Conservation (phyloP, 2,329 filamentous ascomycete genomes). For the Curvularia hawaiiensis region DNA sequence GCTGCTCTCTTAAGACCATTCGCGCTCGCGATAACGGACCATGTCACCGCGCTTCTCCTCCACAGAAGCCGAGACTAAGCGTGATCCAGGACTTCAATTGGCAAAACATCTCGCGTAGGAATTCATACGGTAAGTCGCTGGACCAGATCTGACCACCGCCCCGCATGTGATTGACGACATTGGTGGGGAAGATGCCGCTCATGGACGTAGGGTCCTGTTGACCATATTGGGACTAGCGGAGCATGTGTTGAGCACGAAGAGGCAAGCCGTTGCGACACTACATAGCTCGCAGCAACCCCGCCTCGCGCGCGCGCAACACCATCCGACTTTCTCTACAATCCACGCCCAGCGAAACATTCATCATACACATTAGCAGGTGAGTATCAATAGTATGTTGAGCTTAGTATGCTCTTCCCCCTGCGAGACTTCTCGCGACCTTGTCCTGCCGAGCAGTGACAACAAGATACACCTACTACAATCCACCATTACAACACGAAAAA, state of each 20-base stretch:
- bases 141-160: conserved; percentile 19
- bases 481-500: conserved; percentile 4
- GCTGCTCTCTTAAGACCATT: conserved; percentile 21
- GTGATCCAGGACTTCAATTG: conserved; percentile 26
- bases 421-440: conserved; percentile 1
- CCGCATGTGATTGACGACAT: conserved; percentile 36
- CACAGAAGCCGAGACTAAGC: conserved; percentile 31
- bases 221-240: conserved; percentile 30
- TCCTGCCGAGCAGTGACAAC: conserved; percentile 10
- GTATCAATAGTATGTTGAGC: conserved; percentile 12
- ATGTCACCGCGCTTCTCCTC: conserved; percentile 20
- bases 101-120: conserved; percentile 30
- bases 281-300: conserved; percentile 31
- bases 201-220: conserved; percentile 35
- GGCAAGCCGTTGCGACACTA: conserved; percentile 20
- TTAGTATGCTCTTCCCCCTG: conserved; percentile 12
- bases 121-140: conserved; percentile 19
- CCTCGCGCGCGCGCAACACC: conserved; percentile 27
- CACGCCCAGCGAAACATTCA: background rate
- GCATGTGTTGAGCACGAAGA: conserved; percentile 9
- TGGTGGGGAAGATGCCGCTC: conserved; percentile 34
- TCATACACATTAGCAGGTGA: conserved; percentile 3
- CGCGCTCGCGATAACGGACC: conserved; percentile 31
- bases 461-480: conserved; percentile 4
- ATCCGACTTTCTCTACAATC: conserved; percentile 7